Percentiles rank a stretch among this genome's conserved stretches.
phyloP scores from a whole-genome alignment of 768 basidiomycete species.

The Lentinula sp. region DNA sequence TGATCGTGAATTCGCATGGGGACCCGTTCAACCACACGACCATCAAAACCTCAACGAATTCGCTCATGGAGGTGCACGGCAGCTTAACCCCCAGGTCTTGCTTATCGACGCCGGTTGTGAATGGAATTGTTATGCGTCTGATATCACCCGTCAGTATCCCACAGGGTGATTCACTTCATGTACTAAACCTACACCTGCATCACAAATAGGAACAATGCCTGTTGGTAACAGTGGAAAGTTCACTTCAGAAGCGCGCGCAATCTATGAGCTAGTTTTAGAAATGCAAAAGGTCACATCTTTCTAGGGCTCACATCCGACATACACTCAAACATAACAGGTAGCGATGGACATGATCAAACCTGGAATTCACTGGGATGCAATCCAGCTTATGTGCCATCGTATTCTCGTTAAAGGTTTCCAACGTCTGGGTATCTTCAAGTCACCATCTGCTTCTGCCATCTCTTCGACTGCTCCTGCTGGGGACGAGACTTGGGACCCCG shows the following conservation, averaged over 20 bases:
- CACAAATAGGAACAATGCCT: slow-evolving; percentile 50
- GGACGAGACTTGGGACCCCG: slow-evolving; percentile 42
- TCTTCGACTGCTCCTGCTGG: slow-evolving; percentile 2
- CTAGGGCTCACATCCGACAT: neutral
- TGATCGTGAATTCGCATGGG: slow-evolving; percentile 82
- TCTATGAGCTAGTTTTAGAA: slow-evolving; percentile 81
- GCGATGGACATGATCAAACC: slow-evolving; percentile 67
- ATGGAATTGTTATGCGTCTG: slow-evolving; percentile 48
- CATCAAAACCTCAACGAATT: slow-evolving; percentile 47
- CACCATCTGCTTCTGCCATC: slow-evolving; percentile 27
- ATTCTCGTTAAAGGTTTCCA: slow-evolving; percentile 81
- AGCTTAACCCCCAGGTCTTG: slow-evolving; percentile 62
- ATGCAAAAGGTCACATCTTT: slow-evolving; percentile 74
- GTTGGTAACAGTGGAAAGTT: slow-evolving; percentile 94
- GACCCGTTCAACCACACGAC: slow-evolving; percentile 55
- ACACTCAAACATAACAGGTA: slow-evolving; percentile 29
- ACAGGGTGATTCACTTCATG: neutral
- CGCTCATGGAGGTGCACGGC: slow-evolving; percentile 30
- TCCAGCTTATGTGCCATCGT: slow-evolving; percentile 81
- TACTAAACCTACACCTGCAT: neutral
- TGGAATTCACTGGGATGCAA: slow-evolving; percentile 84
- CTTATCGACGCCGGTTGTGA: slow-evolving; percentile 96
- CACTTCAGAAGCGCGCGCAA: slow-evolving; percentile 69
- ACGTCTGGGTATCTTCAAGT: slow-evolving; percentile 77
- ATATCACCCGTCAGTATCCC: slow-evolving; percentile 48